Percentiles rank a stretch among this genome's conserved stretches.
phyloP scores from a whole-genome alignment of 768 basidiomycete species.

The Termitomyces sp. region DNA sequence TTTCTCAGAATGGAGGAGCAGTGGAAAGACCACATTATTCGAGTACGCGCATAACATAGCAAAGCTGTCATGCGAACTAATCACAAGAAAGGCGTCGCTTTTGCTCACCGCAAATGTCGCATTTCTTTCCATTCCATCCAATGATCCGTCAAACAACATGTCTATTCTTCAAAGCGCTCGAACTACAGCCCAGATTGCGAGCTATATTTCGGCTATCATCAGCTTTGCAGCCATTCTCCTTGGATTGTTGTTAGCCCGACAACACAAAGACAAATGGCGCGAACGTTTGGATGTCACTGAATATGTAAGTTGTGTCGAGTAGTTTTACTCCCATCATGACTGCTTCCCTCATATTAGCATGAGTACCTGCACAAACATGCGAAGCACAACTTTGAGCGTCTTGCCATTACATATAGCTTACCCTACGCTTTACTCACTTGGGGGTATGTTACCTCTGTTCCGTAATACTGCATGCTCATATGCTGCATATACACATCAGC shows the following conservation, averaged over 20 bases:
- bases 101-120: conserved; percentile 43
- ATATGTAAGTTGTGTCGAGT: background rate
- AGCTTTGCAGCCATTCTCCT: conserved; percentile 38
- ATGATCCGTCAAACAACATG: conserved; percentile 28
- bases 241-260: conserved; percentile 35
- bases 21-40: conserved; percentile 35
- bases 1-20: conserved; percentile 30
- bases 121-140: conserved; percentile 36
- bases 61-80: conserved; percentile 20
- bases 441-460: background rate
- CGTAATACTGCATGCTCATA: no score
- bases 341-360: background rate
- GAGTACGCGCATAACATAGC: conserved; percentile 24
- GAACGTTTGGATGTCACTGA: conserved; percentile 5
- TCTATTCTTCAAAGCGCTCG: conserved; percentile 8
- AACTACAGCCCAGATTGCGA: conserved; percentile 29
- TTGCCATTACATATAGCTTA: conserved; percentile 6
- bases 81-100: conserved; percentile 33
- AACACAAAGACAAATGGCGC: conserved; percentile 25
- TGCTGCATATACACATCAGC: background rate
- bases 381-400: background rate
- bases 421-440: conserved; percentile 7
- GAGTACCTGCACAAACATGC: background rate
- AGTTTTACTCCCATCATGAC: background rate
- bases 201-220: conserved; percentile 37